These are phyloP conservation scores for Nothopassalora personata DNA, from an alignment of 2,329 filamentous ascomycete genomes.

Conservation along the genomic window DNA sequence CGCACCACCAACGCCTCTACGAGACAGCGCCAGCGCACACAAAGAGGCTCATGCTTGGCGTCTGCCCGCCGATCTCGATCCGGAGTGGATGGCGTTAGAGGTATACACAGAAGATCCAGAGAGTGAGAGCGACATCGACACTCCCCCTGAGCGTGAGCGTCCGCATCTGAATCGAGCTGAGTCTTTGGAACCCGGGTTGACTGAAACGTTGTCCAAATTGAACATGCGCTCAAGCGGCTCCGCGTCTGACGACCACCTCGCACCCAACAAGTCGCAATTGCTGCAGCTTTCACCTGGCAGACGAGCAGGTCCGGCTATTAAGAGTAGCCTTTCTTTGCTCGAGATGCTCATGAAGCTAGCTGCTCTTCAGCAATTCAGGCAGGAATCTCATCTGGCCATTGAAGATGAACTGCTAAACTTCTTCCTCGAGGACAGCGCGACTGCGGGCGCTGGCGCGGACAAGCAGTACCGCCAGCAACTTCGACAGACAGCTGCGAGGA, in stretches of 20 bases:
- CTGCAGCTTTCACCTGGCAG: slow-evolving; percentile 28
- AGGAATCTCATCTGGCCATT: slow-evolving; percentile 81
- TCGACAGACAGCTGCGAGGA: slow-evolving; percentile 54
- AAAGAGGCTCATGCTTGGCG: slow-evolving; percentile 4
- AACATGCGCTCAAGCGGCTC: slow-evolving; percentile 32
- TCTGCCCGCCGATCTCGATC: slow-evolving; percentile 60
- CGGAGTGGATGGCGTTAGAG: slow-evolving; percentile 88
- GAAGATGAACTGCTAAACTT: slow-evolving; percentile 85
- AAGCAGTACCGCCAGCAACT: slow-evolving; percentile 56
- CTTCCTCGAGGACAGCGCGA: slow-evolving; percentile 68
- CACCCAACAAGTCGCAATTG: slow-evolving; percentile 15
- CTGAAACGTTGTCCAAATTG: slow-evolving; percentile 43
- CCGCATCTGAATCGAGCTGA: slow-evolving; percentile 18
- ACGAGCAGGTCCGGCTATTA: slow-evolving; percentile 40
- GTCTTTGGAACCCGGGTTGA: slow-evolving; percentile 40
- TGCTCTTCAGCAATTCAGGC: slow-evolving; percentile 86
- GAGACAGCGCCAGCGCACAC: background rate
- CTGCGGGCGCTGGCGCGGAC: slow-evolving; percentile 60
- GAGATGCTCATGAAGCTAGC: slow-evolving; percentile 84
- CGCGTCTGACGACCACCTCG: slow-evolving; percentile 7
- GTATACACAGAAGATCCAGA: slow-evolving; percentile 63
- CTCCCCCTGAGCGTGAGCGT: slow-evolving; percentile 1
- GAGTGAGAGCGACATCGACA: slow-evolving; percentile 44
- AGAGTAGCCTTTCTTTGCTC: slow-evolving; percentile 70
- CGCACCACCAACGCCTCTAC: slow-evolving; percentile 17